phyloP scores from a whole-genome alignment of 202 grass and related monocot genomes.

The Hordeum pubiflorum region DNA sequence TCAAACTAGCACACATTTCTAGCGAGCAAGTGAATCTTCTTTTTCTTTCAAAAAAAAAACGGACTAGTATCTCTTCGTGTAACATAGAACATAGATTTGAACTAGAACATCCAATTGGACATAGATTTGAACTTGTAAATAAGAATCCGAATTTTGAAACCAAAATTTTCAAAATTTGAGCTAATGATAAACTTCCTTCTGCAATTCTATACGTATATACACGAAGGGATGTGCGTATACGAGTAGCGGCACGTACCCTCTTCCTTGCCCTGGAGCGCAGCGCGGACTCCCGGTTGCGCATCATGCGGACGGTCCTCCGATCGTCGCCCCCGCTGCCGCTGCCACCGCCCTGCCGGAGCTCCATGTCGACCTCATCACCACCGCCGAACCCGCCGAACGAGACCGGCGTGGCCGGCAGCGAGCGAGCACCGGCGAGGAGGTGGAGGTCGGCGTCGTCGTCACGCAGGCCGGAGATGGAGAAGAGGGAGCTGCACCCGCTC shows the following conservation, averaged over 20 bases:
- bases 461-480: constrained; percentile 48
- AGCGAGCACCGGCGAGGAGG: constrained; percentile 7
- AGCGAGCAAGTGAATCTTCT: background rate
- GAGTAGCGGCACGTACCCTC: constrained; percentile 20
- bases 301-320: constrained; percentile 50
- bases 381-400: constrained; percentile 28
- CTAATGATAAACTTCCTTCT: background rate
- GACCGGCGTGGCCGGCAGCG: constrained; percentile 32
- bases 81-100: no score
- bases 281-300: constrained; percentile 81
- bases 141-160: background rate
- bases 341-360: constrained; percentile 33
- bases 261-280: constrained; percentile 77
- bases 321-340: constrained; percentile 34
- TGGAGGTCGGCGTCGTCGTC: constrained; percentile 24
- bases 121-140: no score
- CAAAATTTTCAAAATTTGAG: background rate
- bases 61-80: no score
- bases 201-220: background rate
- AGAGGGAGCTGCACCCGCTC: constrained; percentile 57
- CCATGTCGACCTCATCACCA: constrained; percentile 32
- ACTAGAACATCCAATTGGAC: no score
- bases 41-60: background rate
- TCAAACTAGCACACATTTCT: background rate
- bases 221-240: background rate